Base-by-base conservation (phyloP, 2,329 filamentous ascomycete species). In the Clonostachys byssicola region DNA sequence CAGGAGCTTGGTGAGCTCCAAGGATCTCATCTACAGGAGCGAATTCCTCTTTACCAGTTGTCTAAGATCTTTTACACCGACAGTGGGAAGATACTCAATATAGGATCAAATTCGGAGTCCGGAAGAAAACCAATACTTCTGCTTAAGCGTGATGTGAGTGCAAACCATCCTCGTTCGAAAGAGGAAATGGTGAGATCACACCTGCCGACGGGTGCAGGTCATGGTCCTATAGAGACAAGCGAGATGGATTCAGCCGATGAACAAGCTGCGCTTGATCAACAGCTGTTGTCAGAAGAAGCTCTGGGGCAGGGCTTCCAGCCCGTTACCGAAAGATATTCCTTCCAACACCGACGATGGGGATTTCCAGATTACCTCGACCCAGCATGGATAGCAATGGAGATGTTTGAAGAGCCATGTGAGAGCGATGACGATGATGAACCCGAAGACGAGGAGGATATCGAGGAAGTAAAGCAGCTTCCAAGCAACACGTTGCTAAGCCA, bases 61-160 rank as follows among this genome's bases (percentile, higher is more conserved):
- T 88, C 90, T 6, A 96, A 95, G 60, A 89, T 96, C 34, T 95
- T 96, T 66, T 96, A 96, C 59, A 90, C 91, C 1, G 89, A 95
- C 54, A 95, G 89, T 0, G 91, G 91, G 16, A 89, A 89, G 55
- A 89, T 96, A 10, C 73, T 96, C 23, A 95, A 95, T 51, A 91
- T 96, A 47, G 68, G 66, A 18, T 66, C 68, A 5, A 62, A 67
- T 9, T 85, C 85, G 13, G 84, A 54, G 44, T 68, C 63, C 34
- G 65, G 63, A 42, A 62, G 56, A 12, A n/a, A 18, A 5, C 66
- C 66, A 6, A 60, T 68, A 3, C 51, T 70, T 7, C 59, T 61
- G 49, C 53, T 63, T 50, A 62, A 68, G 50, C 53, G 63, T 20
- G 60, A 64, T 43, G 47, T 53, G 36, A 47, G 52, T 38, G 49